Conservation (phyloP, 148 eudicot species). For the Selenicereus undatus region DNA sequence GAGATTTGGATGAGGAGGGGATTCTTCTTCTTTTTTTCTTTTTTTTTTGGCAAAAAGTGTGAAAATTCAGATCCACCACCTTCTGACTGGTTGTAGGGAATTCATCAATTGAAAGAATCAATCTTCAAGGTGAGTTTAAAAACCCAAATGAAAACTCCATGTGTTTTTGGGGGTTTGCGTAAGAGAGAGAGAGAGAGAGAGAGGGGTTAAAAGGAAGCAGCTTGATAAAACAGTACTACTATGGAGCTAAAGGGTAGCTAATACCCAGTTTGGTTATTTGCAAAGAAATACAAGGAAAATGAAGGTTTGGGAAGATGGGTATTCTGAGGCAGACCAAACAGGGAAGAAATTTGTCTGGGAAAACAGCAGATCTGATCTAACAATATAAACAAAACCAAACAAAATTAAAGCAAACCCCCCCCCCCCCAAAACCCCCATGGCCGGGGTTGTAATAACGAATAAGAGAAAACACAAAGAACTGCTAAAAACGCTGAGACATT, state of each 20-base stretch:
- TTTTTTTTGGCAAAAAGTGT: not conserved
- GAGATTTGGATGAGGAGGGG: too few species aligned
- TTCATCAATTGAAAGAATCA: not conserved
- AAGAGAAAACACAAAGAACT: constrained; percentile 20
- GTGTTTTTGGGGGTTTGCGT: not conserved
- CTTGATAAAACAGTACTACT: not conserved
- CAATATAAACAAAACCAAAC: not conserved
- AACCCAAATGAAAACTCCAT: not conserved
- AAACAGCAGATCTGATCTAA: not conserved
- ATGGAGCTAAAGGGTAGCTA: not conserved
- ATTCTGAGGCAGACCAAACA: constrained; percentile 23
- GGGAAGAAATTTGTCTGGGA: not conserved
- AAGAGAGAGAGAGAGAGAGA: too few species aligned
- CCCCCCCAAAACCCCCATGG: too few species aligned
- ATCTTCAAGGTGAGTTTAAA: not conserved
- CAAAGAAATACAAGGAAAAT: constrained; percentile 13
- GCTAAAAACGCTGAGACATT: constrained; percentile 58
- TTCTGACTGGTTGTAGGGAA: not conserved
- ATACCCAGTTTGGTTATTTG: constrained; percentile 17
- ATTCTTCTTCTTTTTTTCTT: too few species aligned
- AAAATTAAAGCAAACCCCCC: constrained; percentile 4
- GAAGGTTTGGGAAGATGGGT: constrained; percentile 1
- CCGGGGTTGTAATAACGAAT: not conserved
- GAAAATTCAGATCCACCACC: not conserved
- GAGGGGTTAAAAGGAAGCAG: not conserved